These are phyloP conservation scores for Phytophthora cryptogea DNA, from an alignment of 352 stramenopile genomes.

Conservation along the genomic window DNA sequence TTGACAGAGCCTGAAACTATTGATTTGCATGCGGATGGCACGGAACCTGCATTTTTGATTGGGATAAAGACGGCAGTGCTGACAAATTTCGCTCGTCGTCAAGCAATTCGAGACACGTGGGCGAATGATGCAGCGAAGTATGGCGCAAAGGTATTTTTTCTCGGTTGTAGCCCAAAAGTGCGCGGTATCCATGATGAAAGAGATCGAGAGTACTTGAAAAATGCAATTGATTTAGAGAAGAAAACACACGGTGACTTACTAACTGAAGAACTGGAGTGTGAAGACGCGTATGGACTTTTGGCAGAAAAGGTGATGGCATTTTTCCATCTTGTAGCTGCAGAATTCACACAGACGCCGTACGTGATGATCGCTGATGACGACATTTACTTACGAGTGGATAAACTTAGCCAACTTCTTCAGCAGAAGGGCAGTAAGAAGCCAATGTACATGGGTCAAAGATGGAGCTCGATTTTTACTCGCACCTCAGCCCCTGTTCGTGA, in stretches of 20 bases:
- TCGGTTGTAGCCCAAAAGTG: slow-evolving; percentile 9
- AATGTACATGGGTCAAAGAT: slow-evolving; percentile 8
- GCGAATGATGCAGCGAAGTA: slow-evolving; percentile 1
- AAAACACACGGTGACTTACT: slow-evolving; percentile 41
- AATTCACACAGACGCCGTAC: slow-evolving; percentile 27
- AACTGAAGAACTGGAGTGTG: slow-evolving; percentile 43
- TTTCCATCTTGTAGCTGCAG: slow-evolving; percentile 28
- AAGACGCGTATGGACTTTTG: slow-evolving; percentile 48
- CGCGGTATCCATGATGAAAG: neutral
- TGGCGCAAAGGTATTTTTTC: slow-evolving; percentile 7
- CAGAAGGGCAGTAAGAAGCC: neutral
- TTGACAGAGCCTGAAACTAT: neutral
- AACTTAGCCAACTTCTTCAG: neutral
- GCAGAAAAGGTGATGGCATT: slow-evolving; percentile 57
- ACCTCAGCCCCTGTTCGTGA: slow-evolving; percentile 23
- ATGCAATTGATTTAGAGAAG: slow-evolving; percentile 28
- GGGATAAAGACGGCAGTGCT: slow-evolving; percentile 47
- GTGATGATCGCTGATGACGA: slow-evolving; percentile 65
- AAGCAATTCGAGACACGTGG: slow-evolving; percentile 47
- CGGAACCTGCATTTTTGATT: slow-evolving; percentile 28
- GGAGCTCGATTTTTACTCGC: slow-evolving; percentile 1
- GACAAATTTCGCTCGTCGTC: slow-evolving; percentile 29
- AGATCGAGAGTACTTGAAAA: neutral
- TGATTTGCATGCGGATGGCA: neutral
- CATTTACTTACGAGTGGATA: slow-evolving; percentile 50